phyloP scores from a whole-genome alignment of 2,329 filamentous ascomycete species.

The Paecilomyces variotii region DNA sequence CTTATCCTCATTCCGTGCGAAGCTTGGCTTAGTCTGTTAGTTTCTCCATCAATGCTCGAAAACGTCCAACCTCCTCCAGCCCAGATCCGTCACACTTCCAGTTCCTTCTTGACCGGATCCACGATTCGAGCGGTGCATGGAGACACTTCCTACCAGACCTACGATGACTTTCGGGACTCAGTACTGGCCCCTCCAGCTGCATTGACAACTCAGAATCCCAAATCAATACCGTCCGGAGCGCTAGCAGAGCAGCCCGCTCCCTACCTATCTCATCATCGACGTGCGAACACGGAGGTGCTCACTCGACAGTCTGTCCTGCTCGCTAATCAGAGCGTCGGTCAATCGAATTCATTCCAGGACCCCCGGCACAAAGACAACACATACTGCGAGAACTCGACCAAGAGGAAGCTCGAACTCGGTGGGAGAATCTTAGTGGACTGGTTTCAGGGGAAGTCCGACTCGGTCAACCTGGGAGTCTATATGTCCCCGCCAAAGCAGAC shows the following conservation, averaged over 20 bases:
- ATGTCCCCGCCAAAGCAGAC: constrained; percentile 15
- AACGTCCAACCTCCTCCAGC: not conserved
- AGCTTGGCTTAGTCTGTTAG: not conserved
- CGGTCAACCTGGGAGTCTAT: constrained; percentile 39
- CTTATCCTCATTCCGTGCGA: not conserved
- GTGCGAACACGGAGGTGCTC: not conserved
- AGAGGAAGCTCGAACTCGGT: constrained; percentile 20
- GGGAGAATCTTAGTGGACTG: constrained; percentile 39
- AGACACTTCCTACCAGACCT: constrained; percentile 1
- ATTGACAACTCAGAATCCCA: constrained; percentile 2
- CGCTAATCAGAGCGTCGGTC: not conserved
- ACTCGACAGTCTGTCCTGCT: not conserved
- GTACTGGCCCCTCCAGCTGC: constrained; percentile 1
- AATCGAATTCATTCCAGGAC: not conserved
- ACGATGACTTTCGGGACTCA: constrained; percentile 3
- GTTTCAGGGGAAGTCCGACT: constrained; percentile 46
- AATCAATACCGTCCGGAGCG: not conserved
- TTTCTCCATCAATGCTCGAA: not conserved
- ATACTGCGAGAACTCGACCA: not conserved
- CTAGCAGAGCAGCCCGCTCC: not conserved
- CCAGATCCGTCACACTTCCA: not conserved
- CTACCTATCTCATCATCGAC: not conserved
- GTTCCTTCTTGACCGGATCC: not conserved
- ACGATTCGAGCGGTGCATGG: not conserved
- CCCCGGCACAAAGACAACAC: not conserved